Evolutionary conservation across 1,284 basidiomycete species (phyloP).

Genomic region (Blastosporella zonata): DNA sequence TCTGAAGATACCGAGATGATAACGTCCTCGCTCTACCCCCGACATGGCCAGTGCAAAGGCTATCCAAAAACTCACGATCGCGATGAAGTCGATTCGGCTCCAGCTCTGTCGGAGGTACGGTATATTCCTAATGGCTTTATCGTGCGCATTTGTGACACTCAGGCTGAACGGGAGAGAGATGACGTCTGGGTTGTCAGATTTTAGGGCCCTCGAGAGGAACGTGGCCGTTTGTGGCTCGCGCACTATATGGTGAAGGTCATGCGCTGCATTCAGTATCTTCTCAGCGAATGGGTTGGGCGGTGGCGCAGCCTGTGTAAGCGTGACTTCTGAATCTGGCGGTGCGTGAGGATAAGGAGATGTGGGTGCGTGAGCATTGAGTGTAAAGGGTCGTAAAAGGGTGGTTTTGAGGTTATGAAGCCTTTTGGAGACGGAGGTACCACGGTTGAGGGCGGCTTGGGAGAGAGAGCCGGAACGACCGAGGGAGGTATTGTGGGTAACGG

Average conservation of each 20-base stretch:
- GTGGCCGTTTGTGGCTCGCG: conserved; percentile 36
- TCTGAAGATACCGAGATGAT: conserved; percentile 87
- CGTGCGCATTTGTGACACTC: conserved; percentile 51
- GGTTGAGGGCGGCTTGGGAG: conserved; percentile 21
- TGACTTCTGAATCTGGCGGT: conserved; percentile 19
- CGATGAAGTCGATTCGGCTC: conserved; percentile 89
- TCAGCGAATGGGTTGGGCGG: conserved; percentile 14
- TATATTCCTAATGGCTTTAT: conserved; percentile 58
- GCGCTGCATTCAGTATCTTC: conserved; percentile 19
- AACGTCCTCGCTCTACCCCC: conserved; percentile 61
- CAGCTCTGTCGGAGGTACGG: conserved; percentile 94
- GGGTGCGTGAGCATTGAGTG: conserved; percentile 19
- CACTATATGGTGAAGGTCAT: conserved; percentile 25
- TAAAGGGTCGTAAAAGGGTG: conserved; percentile 33
- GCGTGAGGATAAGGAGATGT: conserved; percentile 21
- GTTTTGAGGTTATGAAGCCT: conserved; percentile 32
- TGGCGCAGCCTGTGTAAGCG: conserved; percentile 15
- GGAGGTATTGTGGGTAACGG: conserved; percentile 19
- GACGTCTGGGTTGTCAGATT: conserved; percentile 44
- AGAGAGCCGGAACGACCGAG: conserved; percentile 35
- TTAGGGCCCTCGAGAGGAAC: conserved; percentile 46
- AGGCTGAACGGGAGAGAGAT: conserved; percentile 67
- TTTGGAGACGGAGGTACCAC: conserved; percentile 36
- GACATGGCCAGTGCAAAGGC: conserved; percentile 67
- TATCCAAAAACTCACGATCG: conserved; percentile 82